Percentiles rank a stretch among this genome's conserved stretches.
Conservation (phyloP, 2,329 filamentous ascomycete species). For the Triangularia setosa region DNA sequence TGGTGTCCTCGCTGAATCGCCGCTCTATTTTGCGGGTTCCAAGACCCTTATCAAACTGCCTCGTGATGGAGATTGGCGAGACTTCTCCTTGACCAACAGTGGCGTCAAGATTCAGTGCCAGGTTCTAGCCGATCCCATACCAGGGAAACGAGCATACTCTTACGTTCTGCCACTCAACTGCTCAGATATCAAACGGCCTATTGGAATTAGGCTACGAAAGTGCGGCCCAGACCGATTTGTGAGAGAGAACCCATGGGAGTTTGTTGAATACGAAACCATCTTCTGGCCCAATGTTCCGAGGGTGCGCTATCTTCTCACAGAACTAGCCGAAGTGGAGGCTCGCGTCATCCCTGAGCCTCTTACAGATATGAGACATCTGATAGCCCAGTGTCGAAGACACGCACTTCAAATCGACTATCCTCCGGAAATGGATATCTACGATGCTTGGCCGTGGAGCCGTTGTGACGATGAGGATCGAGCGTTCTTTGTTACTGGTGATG, state of each 20-base stretch:
- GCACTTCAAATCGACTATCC: neutral
- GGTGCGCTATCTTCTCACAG: neutral
- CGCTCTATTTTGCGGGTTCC: neutral
- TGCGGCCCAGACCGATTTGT: neutral
- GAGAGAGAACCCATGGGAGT: neutral
- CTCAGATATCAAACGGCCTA: neutral
- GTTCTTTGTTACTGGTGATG: neutral
- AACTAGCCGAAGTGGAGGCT: neutral
- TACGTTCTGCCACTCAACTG: neutral
- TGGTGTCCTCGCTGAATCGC: neutral
- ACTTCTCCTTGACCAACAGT: neutral
- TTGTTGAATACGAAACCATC: neutral
- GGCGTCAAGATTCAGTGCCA: neutral
- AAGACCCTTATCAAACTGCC: neutral
- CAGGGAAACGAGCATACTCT: neutral
- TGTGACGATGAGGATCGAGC: neutral
- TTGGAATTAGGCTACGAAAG: neutral
- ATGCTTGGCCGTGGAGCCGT: neutral
- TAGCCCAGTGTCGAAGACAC: neutral
- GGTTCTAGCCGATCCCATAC: neutral
- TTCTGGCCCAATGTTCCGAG: neutral
- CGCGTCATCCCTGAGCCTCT: neutral
- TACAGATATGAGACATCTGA: neutral
- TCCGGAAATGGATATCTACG: neutral
- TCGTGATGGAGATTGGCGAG: neutral